Evolutionary conservation across 768 basidiomycete genomes (phyloP).

Genomic region (Pisolithus marmoratus): DNA sequence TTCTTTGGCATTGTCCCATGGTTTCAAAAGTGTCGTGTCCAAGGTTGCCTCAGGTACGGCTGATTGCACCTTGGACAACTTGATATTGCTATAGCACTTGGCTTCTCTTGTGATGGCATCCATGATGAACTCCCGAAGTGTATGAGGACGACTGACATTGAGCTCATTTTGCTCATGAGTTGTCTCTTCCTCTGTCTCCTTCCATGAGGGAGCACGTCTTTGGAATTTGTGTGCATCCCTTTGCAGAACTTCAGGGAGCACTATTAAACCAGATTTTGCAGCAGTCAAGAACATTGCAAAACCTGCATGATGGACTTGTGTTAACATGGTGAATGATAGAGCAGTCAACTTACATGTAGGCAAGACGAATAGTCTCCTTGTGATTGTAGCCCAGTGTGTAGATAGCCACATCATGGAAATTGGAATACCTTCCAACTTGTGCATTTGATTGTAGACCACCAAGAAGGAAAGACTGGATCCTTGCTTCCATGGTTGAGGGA

Average conservation of each 20-base stretch:
- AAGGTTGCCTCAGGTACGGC: not conserved
- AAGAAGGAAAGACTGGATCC: conserved; percentile 47
- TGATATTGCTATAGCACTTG: conserved; percentile 1
- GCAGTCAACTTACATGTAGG: conserved; percentile 41
- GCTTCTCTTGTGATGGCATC: conserved; percentile 16
- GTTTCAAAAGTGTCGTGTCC: conserved; percentile 22
- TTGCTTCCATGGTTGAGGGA: conserved; percentile 13
- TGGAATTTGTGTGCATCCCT: conserved; percentile 24
- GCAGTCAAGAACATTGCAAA: conserved; percentile 54
- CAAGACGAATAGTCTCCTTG: conserved; percentile 44
- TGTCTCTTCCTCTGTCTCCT: conserved; percentile 3
- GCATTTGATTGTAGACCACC: conserved; percentile 40
- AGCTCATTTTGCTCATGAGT: conserved; percentile 1
- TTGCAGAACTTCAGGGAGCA: conserved; percentile 29
- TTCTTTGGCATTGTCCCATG: conserved; percentile 32
- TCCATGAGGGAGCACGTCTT: conserved; percentile 25
- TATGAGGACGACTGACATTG: conserved; percentile 5
- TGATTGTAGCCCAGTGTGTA: conserved; percentile 50
- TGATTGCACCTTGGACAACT: conserved; percentile 1
- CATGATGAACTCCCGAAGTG: conserved; percentile 24
- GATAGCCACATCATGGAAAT: conserved; percentile 49
- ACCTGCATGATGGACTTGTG: conserved; percentile 25
- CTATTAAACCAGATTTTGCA: conserved; percentile 50
- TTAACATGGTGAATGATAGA: too few relatives aligned
- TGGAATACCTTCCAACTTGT: conserved; percentile 50